Percentiles rank a stretch among this genome's conserved stretches.
phyloP scores from a whole-genome alignment of 2,329 filamentous ascomycete genomes.

The Pseudovirgaria hyperparasitica region DNA sequence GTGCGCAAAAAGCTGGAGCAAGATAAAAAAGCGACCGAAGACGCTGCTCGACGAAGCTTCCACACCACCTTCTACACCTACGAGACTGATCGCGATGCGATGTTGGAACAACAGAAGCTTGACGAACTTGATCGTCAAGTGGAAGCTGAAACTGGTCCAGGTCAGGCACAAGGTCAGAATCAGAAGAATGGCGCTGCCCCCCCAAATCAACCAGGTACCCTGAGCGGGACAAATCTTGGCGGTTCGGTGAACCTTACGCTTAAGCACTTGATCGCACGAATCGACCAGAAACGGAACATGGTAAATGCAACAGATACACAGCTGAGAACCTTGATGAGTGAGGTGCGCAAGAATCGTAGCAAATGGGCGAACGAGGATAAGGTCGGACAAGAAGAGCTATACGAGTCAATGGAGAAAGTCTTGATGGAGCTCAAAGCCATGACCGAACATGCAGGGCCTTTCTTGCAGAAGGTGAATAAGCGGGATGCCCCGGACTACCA shows the following conservation, averaged over 20 bases:
- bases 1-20: constrained; percentile 88
- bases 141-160: constrained; percentile 79
- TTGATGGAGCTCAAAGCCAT: constrained; percentile 93
- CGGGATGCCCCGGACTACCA: constrained; percentile 95
- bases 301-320: constrained; percentile 90
- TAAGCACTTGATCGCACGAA: constrained; percentile 91
- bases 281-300: constrained; percentile 82
- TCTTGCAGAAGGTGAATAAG: constrained; percentile 89
- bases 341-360: constrained; percentile 93
- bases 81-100: constrained; percentile 88
- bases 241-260: constrained; percentile 91
- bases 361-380: constrained; percentile 99
- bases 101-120: constrained; percentile 93
- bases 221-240: constrained; percentile 88
- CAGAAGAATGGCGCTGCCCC: constrained; percentile 38
- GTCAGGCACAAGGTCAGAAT: constrained; percentile 34
- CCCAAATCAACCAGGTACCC: constrained; percentile 64
- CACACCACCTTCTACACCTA: constrained; percentile 90
- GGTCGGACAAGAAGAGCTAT: constrained; percentile 92
- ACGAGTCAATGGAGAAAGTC: constrained; percentile 93
- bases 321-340: constrained; percentile 83
- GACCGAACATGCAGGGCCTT: constrained; percentile 94
- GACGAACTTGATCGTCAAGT: constrained; percentile 95
- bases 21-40: constrained; percentile 79
- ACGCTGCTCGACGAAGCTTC: constrained; percentile 79